Percentiles rank a stretch among this genome's conserved stretches.
Conservation (phyloP, 1,284 basidiomycete species). For the Cryptococcus hybrid region DNA sequence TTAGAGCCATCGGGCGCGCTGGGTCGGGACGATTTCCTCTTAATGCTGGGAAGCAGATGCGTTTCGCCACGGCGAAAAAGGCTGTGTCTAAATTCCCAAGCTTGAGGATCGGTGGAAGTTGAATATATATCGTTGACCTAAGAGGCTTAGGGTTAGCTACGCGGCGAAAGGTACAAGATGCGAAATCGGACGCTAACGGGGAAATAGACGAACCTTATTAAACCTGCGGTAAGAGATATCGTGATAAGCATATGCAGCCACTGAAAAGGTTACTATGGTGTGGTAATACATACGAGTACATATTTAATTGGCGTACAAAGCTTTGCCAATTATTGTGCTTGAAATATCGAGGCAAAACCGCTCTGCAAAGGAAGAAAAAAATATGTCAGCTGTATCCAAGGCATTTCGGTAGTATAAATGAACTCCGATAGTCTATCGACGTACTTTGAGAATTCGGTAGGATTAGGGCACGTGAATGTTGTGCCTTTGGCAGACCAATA, state of each 20-base stretch:
- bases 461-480: slow-evolving; percentile 51
- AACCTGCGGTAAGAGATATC: slow-evolving; percentile 25
- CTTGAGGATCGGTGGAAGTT: slow-evolving; percentile 40
- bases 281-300: slow-evolving; percentile 48
- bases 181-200: background rate
- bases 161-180: background rate
- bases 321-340: slow-evolving; percentile 54
- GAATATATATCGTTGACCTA: slow-evolving; percentile 50
- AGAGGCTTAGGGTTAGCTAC: background rate
- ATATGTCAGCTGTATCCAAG: background rate
- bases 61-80: slow-evolving; percentile 50
- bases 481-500: slow-evolving; percentile 49
- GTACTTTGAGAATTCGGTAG: slow-evolving; percentile 49
- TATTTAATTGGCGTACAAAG: slow-evolving; percentile 52
- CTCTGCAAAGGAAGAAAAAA: slow-evolving; percentile 17
- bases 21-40: slow-evolving; percentile 43
- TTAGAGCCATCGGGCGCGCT: slow-evolving; percentile 14
- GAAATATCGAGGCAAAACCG: slow-evolving; percentile 51
- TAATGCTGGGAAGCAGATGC: slow-evolving; percentile 47
- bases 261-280: too few species aligned
- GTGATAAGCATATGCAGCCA: background rate
- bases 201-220: slow-evolving; percentile 33
- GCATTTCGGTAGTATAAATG: background rate
- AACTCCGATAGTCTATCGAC: slow-evolving; percentile 12
- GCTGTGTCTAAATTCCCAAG: slow-evolving; percentile 53